Percentiles rank a stretch among this genome's conserved stretches.
phyloP scores from a whole-genome alignment of 148 eudicot species.

The Silene uniflora region DNA sequence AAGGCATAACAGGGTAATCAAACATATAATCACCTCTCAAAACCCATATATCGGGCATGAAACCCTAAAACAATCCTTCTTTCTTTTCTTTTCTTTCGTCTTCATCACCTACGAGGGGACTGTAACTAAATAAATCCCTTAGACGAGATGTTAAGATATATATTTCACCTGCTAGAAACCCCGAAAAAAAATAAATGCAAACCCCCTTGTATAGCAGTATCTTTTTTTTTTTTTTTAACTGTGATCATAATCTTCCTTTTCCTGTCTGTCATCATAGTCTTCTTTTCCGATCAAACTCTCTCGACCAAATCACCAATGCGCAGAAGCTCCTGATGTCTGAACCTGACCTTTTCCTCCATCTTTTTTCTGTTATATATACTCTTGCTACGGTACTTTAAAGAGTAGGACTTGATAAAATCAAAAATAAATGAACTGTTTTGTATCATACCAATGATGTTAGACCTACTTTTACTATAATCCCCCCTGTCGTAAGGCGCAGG shows the following conservation, averaged over 20 bases:
- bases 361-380: constrained; percentile 22
- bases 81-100: constrained; percentile 12
- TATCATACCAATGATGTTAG: constrained; percentile 22
- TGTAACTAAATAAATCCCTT: constrained; percentile 17
- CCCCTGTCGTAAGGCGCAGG: neutral
- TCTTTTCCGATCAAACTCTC: constrained; percentile 11
- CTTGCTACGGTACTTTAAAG: constrained; percentile 1
- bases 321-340: constrained; percentile 13
- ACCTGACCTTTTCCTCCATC: neutral
- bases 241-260: constrained; percentile 21
- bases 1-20: constrained; percentile 3
- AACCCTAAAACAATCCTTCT: constrained; percentile 19
- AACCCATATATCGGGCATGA: constrained; percentile 15
- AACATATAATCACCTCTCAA: constrained; percentile 29
- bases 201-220: constrained; percentile 4
- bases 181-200: constrained; percentile 8
- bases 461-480: constrained; percentile 5
- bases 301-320: constrained; percentile 28
- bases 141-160: constrained; percentile 2
- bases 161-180: constrained; percentile 17
- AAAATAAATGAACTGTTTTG: constrained; percentile 16
- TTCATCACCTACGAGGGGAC: constrained; percentile 17
- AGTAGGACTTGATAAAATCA: neutral
- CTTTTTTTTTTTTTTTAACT: too few relatives aligned
- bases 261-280: constrained; percentile 3